These are phyloP conservation scores for Diaporthe sp. DNA, from an alignment of 2,329 filamentous ascomycete species.

Conservation along the genomic window DNA sequence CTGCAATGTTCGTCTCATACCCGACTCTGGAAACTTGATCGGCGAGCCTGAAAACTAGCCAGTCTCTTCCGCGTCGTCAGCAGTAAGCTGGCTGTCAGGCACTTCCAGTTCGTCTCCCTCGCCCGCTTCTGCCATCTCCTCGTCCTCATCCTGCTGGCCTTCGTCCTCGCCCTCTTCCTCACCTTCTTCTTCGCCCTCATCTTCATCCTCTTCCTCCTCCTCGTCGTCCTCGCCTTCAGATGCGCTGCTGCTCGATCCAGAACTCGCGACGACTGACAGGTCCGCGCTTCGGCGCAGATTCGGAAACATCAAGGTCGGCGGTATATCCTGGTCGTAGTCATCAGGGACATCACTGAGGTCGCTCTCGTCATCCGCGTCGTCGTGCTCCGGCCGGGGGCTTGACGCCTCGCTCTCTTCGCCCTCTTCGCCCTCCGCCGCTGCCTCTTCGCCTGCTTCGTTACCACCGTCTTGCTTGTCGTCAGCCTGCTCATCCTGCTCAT, in stretches of 20 bases:
- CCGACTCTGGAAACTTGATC: too few relatives aligned
- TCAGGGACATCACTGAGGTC: slow-evolving; percentile 75
- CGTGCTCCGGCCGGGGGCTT: slow-evolving; percentile 72
- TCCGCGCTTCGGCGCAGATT: slow-evolving; percentile 59
- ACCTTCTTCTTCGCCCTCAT: slow-evolving; percentile 32
- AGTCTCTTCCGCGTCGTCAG: slow-evolving; percentile 32
- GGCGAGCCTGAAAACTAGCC: background rate
- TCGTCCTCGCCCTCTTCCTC: slow-evolving; percentile 36
- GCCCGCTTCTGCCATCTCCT: slow-evolving; percentile 39
- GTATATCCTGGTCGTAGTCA: slow-evolving; percentile 70
- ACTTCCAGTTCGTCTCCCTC: slow-evolving; percentile 41
- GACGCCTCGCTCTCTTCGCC: slow-evolving; percentile 52
- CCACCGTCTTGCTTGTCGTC: slow-evolving; percentile 39
- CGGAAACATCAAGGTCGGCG: slow-evolving; percentile 66
- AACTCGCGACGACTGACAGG: slow-evolving; percentile 46
- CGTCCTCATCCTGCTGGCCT: slow-evolving; percentile 45
- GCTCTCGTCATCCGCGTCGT: slow-evolving; percentile 78
- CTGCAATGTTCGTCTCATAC: background rate
- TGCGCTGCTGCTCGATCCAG: slow-evolving; percentile 37
- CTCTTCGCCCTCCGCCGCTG: slow-evolving; percentile 43
- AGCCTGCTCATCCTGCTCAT: slow-evolving; percentile 26
- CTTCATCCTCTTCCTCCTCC: slow-evolving; percentile 38
- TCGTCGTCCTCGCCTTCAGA: slow-evolving; percentile 43
- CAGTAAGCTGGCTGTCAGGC: slow-evolving; percentile 21
- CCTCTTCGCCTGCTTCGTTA: slow-evolving; percentile 42